Conservation (phyloP, 2,329 filamentous ascomycete species). For the Fusarium sp. region DNA sequence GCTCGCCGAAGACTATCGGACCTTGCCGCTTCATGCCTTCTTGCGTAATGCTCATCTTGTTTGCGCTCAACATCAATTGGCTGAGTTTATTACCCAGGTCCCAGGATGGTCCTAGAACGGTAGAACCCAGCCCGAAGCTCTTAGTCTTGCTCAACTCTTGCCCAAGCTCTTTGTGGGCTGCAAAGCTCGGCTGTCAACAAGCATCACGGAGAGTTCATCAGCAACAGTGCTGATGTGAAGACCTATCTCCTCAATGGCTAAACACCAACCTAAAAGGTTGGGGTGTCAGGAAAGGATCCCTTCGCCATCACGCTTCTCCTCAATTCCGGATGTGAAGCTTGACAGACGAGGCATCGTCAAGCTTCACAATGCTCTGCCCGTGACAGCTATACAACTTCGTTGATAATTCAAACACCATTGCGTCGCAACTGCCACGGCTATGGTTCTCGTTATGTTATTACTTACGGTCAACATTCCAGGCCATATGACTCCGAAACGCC, state of each 20-base stretch:
- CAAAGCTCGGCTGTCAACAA: background rate
- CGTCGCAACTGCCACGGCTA: background rate
- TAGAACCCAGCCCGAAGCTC: background rate
- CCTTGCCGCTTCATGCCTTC: background rate
- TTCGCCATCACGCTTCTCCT: background rate
- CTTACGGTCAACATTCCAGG: slow-evolving; percentile 9
- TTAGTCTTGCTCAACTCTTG: background rate
- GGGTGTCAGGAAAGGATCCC: background rate
- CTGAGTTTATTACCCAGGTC: background rate
- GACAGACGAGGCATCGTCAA: too few species aligned
- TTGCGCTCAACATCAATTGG: background rate
- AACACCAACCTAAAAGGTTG: background rate
- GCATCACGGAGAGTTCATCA: background rate
- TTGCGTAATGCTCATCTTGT: background rate
- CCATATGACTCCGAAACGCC: slow-evolving; percentile 30
- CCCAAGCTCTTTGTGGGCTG: background rate
- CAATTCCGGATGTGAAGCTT: background rate
- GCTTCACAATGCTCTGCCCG: background rate
- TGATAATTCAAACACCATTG: slow-evolving; percentile 2
- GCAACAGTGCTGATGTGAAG: background rate
- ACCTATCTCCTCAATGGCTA: background rate
- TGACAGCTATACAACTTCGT: background rate
- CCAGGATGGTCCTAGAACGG: background rate
- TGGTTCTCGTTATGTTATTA: slow-evolving; percentile 1
- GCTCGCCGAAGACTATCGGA: slow-evolving; percentile 32